Base-by-base conservation (phyloP, 106 monocot genomes). In the Posidonia australis region DNA sequence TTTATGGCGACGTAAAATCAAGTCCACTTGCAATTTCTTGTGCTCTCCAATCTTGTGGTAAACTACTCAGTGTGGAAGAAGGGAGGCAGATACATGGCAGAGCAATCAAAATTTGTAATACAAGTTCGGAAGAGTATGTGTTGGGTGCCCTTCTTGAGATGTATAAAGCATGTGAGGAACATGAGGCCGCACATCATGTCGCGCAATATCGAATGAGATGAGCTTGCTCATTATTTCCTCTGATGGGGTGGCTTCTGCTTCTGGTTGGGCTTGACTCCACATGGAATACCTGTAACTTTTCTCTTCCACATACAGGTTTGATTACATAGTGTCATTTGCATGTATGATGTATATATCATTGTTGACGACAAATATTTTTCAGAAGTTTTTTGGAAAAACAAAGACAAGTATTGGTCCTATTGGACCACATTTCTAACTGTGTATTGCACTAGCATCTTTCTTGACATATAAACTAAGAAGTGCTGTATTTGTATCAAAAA, bases 51-150 rank as follows among this genome's bases (percentile, higher is more conserved):
- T 76, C 81, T 13, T 81, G 81, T 41, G 19, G 52, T 44, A 68
- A 55, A 41, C 26, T 73, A 64, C 13, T 18, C 51, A 32, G 69
- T 53, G 11, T 77, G 32, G 65, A 69, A 65, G 72, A 73, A 69
- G 81, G 76, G 53, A 77, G 29, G 45, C 81, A 81, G 44, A 60
- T 81, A 23, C 76, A 81, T 66, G 72, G 54, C 17, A 52, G 47
- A 20, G 42, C 72, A 28, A 42, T 73, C 13, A 81, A 77, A 60
- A 32, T 53, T 25, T 22, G 44, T 16, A 9, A 59, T 51, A 43
- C 69, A 63, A 26, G 47, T 27, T 45, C 72, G 44, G 46, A 41
- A 44, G 63, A 63, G 19, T 60, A 57, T 22, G 57, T 67, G 36
- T 12, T 63, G 30, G 30, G 20, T 47, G 28, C 29, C 13, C 76